These are phyloP conservation scores for Pulveroboletus sp. DNA, from an alignment of 768 basidiomycete species.

Conservation along the genomic window DNA sequence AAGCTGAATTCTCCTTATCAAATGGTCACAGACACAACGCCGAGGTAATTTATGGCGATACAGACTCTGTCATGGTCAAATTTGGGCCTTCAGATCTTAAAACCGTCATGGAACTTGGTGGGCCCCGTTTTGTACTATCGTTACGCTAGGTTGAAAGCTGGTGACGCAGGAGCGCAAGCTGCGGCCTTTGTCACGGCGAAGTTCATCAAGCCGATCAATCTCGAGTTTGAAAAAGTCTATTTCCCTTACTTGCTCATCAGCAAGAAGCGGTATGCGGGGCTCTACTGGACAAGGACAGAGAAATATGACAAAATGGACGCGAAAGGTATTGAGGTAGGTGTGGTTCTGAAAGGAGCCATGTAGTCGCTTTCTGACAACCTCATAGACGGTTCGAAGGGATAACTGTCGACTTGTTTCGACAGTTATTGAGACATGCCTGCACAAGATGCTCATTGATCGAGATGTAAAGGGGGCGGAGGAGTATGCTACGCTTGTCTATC, in stretches of 20 bases:
- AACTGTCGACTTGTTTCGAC: conserved; percentile 98
- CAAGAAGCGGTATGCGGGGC: conserved; percentile 97
- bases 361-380: not conserved
- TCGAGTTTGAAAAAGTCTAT: conserved; percentile 99
- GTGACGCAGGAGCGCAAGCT: conserved; percentile 73
- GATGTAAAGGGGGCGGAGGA: conserved; percentile 92
- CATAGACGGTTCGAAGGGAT: conserved; percentile 92
- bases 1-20: conserved; percentile 75
- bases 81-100: conserved; percentile 88
- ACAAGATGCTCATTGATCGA: conserved; percentile 95
- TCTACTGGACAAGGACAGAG: conserved; percentile 95
- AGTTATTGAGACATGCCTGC: conserved; percentile 95
- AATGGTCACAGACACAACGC: conserved; percentile 88
- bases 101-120: conserved; percentile 87
- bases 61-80: conserved; percentile 98
- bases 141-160: not conserved
- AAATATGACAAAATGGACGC: conserved; percentile 99
- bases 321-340: conserved; percentile 92
- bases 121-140: conserved; percentile 16
- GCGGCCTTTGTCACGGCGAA: conserved; percentile 86
- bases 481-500: conserved; percentile 40
- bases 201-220: conserved; percentile 94
- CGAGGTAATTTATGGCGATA: conserved; percentile 96
- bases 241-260: conserved; percentile 96
- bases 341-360: not conserved